phyloP scores from a whole-genome alignment of 2,329 filamentous ascomycete genomes.

The Rhexocercosporidium sp. region DNA sequence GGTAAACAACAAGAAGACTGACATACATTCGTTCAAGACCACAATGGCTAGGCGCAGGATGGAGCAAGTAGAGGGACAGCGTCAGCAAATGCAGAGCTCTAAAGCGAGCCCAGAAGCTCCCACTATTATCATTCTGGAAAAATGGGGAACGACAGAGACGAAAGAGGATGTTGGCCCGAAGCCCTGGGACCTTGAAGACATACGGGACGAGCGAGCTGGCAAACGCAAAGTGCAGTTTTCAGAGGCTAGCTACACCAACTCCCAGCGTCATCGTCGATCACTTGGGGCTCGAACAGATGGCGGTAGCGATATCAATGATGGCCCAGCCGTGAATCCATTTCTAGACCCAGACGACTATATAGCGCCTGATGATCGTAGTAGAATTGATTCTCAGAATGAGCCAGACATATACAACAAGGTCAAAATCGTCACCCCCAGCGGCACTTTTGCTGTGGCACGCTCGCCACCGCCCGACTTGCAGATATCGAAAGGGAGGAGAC shows the following conservation, averaged over 20 bases:
- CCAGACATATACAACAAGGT: neutral
- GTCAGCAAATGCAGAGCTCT: neutral
- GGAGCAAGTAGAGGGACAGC: neutral
- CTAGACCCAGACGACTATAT: neutral
- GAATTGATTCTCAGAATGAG: neutral
- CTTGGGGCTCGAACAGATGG: constrained; percentile 2
- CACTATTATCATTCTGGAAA: neutral
- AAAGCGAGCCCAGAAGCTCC: neutral
- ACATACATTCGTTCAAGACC: neutral
- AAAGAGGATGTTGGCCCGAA: neutral
- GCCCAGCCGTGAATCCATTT: neutral
- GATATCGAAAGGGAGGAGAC: neutral
- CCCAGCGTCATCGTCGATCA: neutral
- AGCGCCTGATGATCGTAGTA: neutral
- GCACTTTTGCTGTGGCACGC: neutral
- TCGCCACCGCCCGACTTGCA: neutral
- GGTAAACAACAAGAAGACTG: neutral
- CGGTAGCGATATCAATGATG: neutral
- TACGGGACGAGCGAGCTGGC: constrained; percentile 2
- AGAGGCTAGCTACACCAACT: neutral
- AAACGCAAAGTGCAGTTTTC: neutral
- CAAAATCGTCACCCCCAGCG: neutral
- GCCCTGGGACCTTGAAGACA: constrained; percentile 5
- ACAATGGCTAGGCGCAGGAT: neutral
- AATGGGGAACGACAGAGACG: neutral